phyloP scores from a whole-genome alignment of 306 rosid species.

The Casuarina glauca region DNA sequence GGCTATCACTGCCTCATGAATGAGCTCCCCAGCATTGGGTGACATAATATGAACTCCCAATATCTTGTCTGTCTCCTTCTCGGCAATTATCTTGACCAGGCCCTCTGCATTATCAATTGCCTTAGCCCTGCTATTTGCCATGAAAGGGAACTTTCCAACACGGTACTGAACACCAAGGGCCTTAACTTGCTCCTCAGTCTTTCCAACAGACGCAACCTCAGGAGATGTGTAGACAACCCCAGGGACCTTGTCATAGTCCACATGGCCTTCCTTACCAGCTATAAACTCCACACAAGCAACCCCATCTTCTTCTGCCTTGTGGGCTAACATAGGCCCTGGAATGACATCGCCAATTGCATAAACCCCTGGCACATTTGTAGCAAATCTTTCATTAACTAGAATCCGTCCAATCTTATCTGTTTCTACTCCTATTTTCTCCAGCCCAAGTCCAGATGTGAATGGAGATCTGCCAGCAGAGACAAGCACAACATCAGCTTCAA shows the following conservation, averaged over 20 bases:
- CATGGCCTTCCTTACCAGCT: slow-evolving; percentile 96
- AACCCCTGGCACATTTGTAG: slow-evolving; percentile 75
- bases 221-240: slow-evolving; percentile 96
- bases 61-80: slow-evolving; percentile 91
- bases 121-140: slow-evolving; percentile 99
- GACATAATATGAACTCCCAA: slow-evolving; percentile 98
- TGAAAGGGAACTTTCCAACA: slow-evolving; percentile 91
- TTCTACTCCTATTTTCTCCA: slow-evolving; percentile 87
- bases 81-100: slow-evolving; percentile 86
- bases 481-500: slow-evolving; percentile 94
- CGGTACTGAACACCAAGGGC: slow-evolving; percentile 63
- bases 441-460: slow-evolving; percentile 78
- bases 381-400: slow-evolving; percentile 75
- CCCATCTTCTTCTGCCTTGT: slow-evolving; percentile 99
- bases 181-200: slow-evolving; percentile 98
- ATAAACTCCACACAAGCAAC: slow-evolving; percentile 97
- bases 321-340: slow-evolving; percentile 99
- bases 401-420: slow-evolving; percentile 80
- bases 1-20: slow-evolving; percentile 90
- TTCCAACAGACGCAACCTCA: slow-evolving; percentile 94
- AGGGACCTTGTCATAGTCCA: slow-evolving; percentile 97
- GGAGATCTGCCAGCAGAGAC: slow-evolving; percentile 97
- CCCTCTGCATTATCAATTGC: slow-evolving; percentile 98
- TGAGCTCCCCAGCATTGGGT: slow-evolving; percentile 95
- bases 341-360: slow-evolving; percentile 95